Evolutionary conservation across 176 grass and related monocot species (phyloP).

Genomic region (Cenchrus fungigraminus): DNA sequence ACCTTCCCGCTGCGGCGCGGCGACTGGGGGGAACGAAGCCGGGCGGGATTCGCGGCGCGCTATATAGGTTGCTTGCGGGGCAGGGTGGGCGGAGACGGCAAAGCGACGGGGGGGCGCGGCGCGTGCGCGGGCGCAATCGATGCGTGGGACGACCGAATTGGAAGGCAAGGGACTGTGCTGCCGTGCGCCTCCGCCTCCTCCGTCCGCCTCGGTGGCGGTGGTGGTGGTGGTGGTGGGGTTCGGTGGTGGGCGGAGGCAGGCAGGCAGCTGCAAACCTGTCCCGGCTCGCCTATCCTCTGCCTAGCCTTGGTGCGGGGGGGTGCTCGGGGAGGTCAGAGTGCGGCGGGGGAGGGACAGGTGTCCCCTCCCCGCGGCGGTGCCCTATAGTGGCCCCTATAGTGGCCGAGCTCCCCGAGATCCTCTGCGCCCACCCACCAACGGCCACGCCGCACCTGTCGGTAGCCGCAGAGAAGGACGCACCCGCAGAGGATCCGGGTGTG

Average conservation of each 20-base stretch:
- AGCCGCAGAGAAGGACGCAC: fast-evolving
- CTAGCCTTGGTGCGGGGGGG: background rate
- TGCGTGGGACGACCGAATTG: conserved; percentile 23
- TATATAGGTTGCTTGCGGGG: conserved; percentile 51
- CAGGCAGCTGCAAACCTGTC: conserved; percentile 25
- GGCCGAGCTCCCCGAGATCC: background rate
- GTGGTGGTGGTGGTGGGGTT: conserved; percentile 1
- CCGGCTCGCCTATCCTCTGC: background rate
- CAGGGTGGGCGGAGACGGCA: conserved; percentile 18
- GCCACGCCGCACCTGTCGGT: background rate
- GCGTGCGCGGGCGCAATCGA: conserved; percentile 33
- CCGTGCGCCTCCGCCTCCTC: background rate
- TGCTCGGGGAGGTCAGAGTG: background rate
- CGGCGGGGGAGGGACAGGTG: conserved; percentile 41
- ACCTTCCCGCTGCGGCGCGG: background rate
- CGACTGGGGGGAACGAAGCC: background rate
- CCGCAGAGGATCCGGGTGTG: conserved; percentile 37
- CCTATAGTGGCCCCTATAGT: background rate
- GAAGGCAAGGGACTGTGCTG: conserved; percentile 34
- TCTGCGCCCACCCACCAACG: background rate
- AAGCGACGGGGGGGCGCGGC: background rate
- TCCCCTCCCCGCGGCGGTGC: conserved; percentile 21
- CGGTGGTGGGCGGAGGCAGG: conserved; percentile 31
- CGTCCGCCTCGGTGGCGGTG: background rate
- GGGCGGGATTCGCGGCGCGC: conserved; percentile 16